phyloP scores from a whole-genome alignment of 2,329 filamentous ascomycete genomes.

The Xylogone sp. region DNA sequence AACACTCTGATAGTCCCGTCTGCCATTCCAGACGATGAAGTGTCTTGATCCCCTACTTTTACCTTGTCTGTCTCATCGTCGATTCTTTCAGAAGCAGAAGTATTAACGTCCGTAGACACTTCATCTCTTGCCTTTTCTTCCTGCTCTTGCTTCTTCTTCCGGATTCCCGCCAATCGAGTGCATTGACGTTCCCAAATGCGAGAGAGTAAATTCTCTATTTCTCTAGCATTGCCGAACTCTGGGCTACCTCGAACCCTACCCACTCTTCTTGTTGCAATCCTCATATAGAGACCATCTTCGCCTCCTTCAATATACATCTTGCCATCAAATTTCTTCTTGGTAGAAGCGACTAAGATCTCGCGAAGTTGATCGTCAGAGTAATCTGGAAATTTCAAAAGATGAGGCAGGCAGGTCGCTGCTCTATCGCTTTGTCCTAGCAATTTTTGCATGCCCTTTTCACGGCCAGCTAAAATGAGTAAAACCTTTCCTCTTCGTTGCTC shows the following conservation, averaged over 20 bases:
- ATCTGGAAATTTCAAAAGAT: conserved; percentile 63
- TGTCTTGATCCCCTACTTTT: too few species aligned
- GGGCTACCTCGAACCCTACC: conserved; percentile 58
- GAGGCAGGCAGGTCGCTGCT: conserved; percentile 64
- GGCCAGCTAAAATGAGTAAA: conserved; percentile 70
- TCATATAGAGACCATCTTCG: conserved; percentile 54
- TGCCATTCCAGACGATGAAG: too few species aligned
- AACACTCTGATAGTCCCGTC: too few species aligned
- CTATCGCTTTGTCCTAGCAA: conserved; percentile 75
- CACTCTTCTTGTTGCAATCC: conserved; percentile 58
- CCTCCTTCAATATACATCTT: conserved; percentile 60
- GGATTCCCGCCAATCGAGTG: conserved; percentile 38
- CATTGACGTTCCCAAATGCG: conserved; percentile 56
- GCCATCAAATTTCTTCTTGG: conserved; percentile 49
- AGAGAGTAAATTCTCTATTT: conserved; percentile 58
- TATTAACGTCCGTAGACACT: not conserved
- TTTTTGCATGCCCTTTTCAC: conserved; percentile 69
- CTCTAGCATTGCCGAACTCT: conserved; percentile 71
- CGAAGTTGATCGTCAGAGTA: conserved; percentile 64
- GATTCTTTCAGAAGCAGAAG: too few species aligned
- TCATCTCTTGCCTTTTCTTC: conserved; percentile 36
- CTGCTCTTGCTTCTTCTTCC: too few species aligned
- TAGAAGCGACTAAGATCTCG: conserved; percentile 51
- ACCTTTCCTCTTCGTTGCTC: conserved; percentile 69
- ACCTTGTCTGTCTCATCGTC: too few species aligned